A percentile compares a stretch with the other conserved stretches of the same genome.
Conservation (phyloP, 2,329 filamentous ascomycete species). For the Fusarium udum region DNA sequence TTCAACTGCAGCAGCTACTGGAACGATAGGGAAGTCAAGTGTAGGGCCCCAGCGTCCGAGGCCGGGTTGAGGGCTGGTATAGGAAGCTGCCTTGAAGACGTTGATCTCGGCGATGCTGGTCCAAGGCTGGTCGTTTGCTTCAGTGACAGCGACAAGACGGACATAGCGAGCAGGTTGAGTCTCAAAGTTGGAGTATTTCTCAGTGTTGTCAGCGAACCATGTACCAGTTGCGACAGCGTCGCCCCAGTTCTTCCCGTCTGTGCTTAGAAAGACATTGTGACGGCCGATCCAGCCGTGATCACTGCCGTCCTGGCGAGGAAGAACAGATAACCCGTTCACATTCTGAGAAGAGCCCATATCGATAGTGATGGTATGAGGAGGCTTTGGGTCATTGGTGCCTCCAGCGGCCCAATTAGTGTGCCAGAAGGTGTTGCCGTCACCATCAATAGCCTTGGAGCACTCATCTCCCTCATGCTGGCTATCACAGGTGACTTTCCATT, state of each 20-base stretch:
- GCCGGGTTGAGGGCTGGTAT: background rate
- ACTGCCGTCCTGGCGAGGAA: slow-evolving; percentile 19
- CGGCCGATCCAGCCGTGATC: slow-evolving; percentile 3
- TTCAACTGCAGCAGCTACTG: slow-evolving; percentile 28
- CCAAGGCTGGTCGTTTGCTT: slow-evolving; percentile 16
- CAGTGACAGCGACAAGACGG: slow-evolving; percentile 5
- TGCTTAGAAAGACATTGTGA: slow-evolving; percentile 17
- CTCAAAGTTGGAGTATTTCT: slow-evolving; percentile 31
- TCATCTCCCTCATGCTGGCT: slow-evolving; percentile 17
- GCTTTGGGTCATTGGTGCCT: background rate
- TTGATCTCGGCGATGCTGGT: slow-evolving; percentile 31
- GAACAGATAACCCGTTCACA: slow-evolving; percentile 21
- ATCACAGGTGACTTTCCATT: slow-evolving; percentile 24
- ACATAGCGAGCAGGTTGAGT: slow-evolving; percentile 22
- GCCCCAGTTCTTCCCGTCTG: slow-evolving; percentile 20
- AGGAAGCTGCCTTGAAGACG: slow-evolving; percentile 18
- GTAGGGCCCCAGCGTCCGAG: slow-evolving; percentile 25
- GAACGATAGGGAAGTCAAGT: slow-evolving; percentile 29
- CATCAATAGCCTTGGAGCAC: slow-evolving; percentile 26
- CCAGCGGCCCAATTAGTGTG: background rate
- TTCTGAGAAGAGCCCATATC: slow-evolving; percentile 20
- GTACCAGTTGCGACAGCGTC: slow-evolving; percentile 18
- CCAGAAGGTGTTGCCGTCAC: slow-evolving; percentile 20
- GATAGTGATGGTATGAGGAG: slow-evolving; percentile 17
- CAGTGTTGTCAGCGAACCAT: slow-evolving; percentile 21